Conservation (phyloP, 129 eudicot genomes). For the Saposhnikovia divaricata region DNA sequence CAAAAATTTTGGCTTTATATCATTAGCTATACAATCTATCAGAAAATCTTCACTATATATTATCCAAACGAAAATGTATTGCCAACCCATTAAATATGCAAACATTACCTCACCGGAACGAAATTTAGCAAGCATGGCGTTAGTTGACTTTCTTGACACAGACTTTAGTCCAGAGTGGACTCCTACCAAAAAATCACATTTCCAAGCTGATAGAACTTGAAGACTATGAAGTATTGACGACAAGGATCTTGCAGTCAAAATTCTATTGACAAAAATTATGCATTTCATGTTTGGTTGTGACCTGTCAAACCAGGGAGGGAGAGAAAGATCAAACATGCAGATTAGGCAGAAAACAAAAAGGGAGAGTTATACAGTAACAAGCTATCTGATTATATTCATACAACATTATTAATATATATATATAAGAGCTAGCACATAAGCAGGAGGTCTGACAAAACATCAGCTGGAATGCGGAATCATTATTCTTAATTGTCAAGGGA, state of each 20-base stretch:
- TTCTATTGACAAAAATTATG: slow-evolving; percentile 86
- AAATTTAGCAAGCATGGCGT: slow-evolving; percentile 59
- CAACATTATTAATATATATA: background rate
- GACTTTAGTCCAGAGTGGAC: slow-evolving; percentile 67
- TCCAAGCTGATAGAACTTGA: slow-evolving; percentile 68
- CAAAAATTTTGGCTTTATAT: background rate
- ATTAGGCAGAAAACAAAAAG: background rate
- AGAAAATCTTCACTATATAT: background rate
- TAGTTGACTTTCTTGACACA: slow-evolving; percentile 66
- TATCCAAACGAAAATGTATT: background rate
- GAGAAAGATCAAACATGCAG: background rate
- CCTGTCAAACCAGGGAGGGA: slow-evolving; percentile 39
- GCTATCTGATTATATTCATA: background rate
- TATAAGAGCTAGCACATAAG: slow-evolving; percentile 2
- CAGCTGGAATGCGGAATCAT: background rate
- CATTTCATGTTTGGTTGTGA: slow-evolving; percentile 73
- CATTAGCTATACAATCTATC: background rate
- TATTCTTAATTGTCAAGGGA: background rate
- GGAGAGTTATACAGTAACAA: background rate
- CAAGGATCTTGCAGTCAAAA: slow-evolving; percentile 77
- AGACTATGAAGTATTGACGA: slow-evolving; percentile 49
- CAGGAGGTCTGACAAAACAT: background rate
- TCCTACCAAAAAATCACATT: slow-evolving; percentile 72
- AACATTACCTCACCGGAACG: slow-evolving; percentile 82
- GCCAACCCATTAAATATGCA: background rate